Base-by-base conservation (phyloP, 257 asterid genomes). In the Anisodus tanguticus region DNA sequence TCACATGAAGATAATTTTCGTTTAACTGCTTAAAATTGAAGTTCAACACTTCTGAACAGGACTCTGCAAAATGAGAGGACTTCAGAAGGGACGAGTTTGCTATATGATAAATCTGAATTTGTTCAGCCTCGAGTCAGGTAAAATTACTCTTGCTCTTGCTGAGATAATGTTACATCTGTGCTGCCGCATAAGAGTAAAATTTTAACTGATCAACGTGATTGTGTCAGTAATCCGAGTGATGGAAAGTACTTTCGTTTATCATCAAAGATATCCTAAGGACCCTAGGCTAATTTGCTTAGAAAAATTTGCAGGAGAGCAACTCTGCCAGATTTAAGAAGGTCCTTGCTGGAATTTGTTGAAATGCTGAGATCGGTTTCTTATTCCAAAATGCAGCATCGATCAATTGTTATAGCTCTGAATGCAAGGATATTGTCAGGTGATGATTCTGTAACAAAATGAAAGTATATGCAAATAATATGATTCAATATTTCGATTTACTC, bases 31-130 rank as follows among this genome's bases (percentile, higher is more conserved):
- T 26, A 76, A 76, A 12, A 26, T 2, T 76, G 19, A 76, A 51
- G 45, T 9, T 76, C 47, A 76, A 54, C 64, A 51, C 11, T 76
- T n/a, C 81, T 13, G 59, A 76, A 26, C 47, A 76, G 81, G 81
- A 31, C 13, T 0, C 26, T 53, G 64, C 64, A 76, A 51, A 74
- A 53, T 53, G 9, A 26, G 64, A 76, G 64, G 64, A 51, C 45
- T 76, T 76, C 47, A 76, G 9, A 53, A 76, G 63, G 35, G 31
- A 53, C 13, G 10, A 13, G 22, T 3, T 22, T 76, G 81, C 45
- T 51, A 7, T 31, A 12, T 51, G 63, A 51, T 53, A 49, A 49
- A 74, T 76, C 15, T 51, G 22, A 13, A 51, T 16, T 13, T 49
- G 6, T 76, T 13, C 47, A 26, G 15, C 81, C 64, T 26, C 4